A percentile compares a stretch with the other conserved stretches of the same genome.
Evolutionary conservation across 495 filamentous ascomycete genomes (phyloP).

Genomic region (Penicillium mononematosum): DNA sequence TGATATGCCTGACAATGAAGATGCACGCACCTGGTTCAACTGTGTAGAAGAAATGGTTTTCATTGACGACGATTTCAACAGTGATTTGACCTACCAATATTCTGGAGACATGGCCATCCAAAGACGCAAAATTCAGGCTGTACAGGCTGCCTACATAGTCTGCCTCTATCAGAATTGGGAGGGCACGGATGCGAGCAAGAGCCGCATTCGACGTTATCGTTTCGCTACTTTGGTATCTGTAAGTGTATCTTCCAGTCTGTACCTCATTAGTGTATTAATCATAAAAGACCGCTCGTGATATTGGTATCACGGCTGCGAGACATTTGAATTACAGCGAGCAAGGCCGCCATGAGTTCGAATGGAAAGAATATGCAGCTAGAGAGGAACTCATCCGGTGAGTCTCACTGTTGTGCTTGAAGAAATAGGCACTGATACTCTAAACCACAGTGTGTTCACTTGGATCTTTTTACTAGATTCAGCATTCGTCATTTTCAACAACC

Average conservation of each 20-base stretch:
- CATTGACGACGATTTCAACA: constrained; percentile 28
- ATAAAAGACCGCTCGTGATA: constrained; percentile 23
- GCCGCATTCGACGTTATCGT: constrained; percentile 24
- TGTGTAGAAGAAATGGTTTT: constrained; percentile 28
- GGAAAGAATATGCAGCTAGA: constrained; percentile 23
- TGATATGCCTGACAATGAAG: constrained; percentile 22
- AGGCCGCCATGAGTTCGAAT: constrained; percentile 24
- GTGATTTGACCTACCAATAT: constrained; percentile 13
- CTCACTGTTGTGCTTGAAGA: not conserved
- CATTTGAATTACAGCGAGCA: constrained; percentile 19
- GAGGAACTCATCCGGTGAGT: constrained; percentile 27
- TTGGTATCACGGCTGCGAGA: constrained; percentile 21
- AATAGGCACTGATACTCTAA: not conserved
- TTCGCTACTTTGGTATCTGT: constrained; percentile 27
- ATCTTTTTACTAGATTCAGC: constrained; percentile 32
- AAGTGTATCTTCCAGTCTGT: not conserved
- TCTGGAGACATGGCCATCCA: constrained; percentile 5
- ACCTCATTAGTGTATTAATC: not conserved
- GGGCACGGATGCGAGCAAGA: constrained; percentile 23
- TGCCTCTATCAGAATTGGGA: constrained; percentile 32
- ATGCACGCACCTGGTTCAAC: constrained; percentile 25
- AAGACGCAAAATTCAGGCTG: constrained; percentile 19
- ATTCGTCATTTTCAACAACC: constrained; percentile 32
- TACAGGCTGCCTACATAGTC: constrained; percentile 31
- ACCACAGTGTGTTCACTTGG: constrained; percentile 19